phyloP scores from a whole-genome alignment of 306 rosid species.

The Ziziphus jujuba region DNA sequence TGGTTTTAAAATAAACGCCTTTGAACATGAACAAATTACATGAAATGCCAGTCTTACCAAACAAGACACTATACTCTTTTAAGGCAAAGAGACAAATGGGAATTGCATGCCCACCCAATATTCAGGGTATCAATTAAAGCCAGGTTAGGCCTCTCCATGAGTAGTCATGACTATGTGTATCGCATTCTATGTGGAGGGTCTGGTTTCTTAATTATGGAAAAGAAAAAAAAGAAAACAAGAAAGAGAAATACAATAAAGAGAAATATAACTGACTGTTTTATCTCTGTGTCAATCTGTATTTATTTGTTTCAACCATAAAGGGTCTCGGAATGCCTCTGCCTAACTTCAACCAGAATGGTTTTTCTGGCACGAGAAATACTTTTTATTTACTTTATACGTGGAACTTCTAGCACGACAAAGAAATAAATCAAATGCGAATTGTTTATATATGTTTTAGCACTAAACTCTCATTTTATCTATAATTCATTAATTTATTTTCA shows the following conservation, averaged over 20 bases:
- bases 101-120: slow-evolving; percentile 7
- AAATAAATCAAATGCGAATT: too few relatives aligned
- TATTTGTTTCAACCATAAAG: not conserved
- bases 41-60: not conserved
- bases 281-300: not conserved
- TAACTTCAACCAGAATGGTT: too few relatives aligned
- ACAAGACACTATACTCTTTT: too few relatives aligned
- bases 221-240: not conserved
- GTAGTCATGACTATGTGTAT: not conserved
- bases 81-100: slow-evolving; percentile 3
- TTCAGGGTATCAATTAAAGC: not conserved
- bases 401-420: too few relatives aligned
- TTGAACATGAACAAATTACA: not conserved
- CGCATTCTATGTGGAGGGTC: not conserved
- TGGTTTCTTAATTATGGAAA: not conserved
- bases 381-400: too few relatives aligned
- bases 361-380: too few relatives aligned
- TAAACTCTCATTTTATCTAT: too few relatives aligned
- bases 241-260: slow-evolving; percentile 1
- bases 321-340: too few relatives aligned
- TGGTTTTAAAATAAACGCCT: not conserved
- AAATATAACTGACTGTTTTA: not conserved
- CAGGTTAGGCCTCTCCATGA: not conserved
- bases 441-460: too few relatives aligned
- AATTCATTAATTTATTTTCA: too few relatives aligned